Base-by-base conservation (phyloP, 768 basidiomycete genomes). In the Candolleomyces aberdarensis region DNA sequence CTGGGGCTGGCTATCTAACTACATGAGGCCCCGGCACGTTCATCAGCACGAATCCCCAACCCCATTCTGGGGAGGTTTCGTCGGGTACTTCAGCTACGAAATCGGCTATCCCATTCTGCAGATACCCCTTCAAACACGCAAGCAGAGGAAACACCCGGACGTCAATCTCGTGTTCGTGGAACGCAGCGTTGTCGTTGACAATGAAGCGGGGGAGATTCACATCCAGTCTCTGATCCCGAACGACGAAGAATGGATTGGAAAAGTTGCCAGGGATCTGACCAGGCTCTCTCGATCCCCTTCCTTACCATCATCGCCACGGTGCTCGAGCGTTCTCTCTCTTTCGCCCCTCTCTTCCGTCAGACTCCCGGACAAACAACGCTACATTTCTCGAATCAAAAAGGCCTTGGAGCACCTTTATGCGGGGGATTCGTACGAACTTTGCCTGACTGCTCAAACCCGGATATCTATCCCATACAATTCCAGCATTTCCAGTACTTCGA, bases 341-440 rank as follows among this genome's bases (percentile, higher is more conserved):
- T 57, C 40, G 14, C 59, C 60, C 41, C 46, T 62, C 36, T 64
- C 74, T 22, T 61, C 63, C 10, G 73, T 89, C 51, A 72, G 67
- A n/a, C 69, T 87, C 44, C 89, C 91, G 0, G 79, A 85, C 64
- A 81, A 82, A 67, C 71, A 72, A 1, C 66, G 70, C 1, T 97
- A 98, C 73, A 83, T 88, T 32, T 72, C 81, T 29, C 83, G 83
- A 17, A 94, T 97, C 64, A 75, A 83, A 19, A 69, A 77, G 57
- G 90, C 92, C 13, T 86, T 93, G 68, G 86, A 91, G 58, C 80
- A 82, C 62, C 83, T 97, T 43, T 88, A 80, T 61, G 80, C 87
- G 32, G 96, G 96, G 3, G 91, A 97, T 69, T 92, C 92, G 2
- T 98, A 98, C 73, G 96, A 98, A 71, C 82, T 98, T 40, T 97